Evolutionary conservation across 805 yeast species (phyloP).

Genomic region (Candida sithepensis): DNA sequence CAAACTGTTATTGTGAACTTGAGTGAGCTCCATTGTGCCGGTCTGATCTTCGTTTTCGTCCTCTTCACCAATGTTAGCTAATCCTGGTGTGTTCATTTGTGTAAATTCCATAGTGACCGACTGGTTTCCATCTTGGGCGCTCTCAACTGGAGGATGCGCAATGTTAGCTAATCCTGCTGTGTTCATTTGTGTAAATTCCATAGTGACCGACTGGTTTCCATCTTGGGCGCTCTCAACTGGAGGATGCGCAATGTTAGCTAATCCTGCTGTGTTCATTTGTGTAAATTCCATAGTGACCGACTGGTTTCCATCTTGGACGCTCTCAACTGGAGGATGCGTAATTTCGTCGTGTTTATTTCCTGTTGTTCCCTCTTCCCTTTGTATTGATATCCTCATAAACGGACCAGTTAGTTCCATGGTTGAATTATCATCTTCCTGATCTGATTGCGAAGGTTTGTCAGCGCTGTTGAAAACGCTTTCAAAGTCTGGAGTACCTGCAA

Average conservation of each 20-base stretch:
- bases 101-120: conserved; percentile 1
- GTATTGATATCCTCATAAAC: conserved; percentile 8
- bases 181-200: neutral
- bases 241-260: conserved; percentile 3
- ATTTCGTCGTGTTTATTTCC: conserved; percentile 1
- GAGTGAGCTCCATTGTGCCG: neutral
- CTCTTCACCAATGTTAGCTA: conserved; percentile 4
- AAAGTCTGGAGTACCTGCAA: conserved; percentile 13
- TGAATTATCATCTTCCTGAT: conserved; percentile 12
- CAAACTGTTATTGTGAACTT: conserved; percentile 1
- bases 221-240: too few species aligned
- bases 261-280: neutral
- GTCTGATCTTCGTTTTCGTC: neutral
- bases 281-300: conserved; percentile 1
- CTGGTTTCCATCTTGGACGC: conserved; percentile 6
- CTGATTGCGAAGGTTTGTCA: conserved; percentile 2
- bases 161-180: conserved; percentile 2
- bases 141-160: too few species aligned
- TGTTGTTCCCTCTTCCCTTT: neutral
- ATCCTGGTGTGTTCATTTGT: neutral
- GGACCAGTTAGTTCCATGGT: conserved; percentile 22
- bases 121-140: conserved; percentile 6
- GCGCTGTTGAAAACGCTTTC: conserved; percentile 9
- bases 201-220: conserved; percentile 4
- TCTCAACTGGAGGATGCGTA: too few species aligned